Percentiles rank a stretch among this genome's conserved stretches.
Evolutionary conservation across 108 stramenopile species (phyloP).

Genomic region (Cyclotella baltica): DNA sequence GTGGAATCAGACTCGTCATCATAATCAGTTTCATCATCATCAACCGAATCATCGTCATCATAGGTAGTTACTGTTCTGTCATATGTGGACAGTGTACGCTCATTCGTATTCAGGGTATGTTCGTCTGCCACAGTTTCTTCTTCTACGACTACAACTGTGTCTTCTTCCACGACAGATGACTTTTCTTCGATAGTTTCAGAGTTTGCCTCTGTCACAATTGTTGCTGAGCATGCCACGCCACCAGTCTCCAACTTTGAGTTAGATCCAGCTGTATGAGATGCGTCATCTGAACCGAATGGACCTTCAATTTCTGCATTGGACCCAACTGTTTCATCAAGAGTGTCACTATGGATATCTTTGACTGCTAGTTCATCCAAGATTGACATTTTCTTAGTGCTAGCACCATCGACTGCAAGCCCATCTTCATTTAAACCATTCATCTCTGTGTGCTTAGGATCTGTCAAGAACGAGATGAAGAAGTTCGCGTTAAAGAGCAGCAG

Average conservation of each 20-base stretch:
- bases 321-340: neutral
- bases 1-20: neutral
- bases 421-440: neutral
- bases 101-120: conserved; percentile 12
- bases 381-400: neutral
- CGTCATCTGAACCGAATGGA: neutral
- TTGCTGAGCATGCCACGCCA: too few species aligned
- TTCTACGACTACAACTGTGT: neutral
- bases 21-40: neutral
- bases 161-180: conserved; percentile 13
- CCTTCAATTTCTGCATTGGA: neutral
- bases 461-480: too few species aligned
- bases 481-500: too few species aligned
- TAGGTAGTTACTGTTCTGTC: conserved; percentile 6
- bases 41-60: conserved; percentile 2
- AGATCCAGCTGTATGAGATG: neutral
- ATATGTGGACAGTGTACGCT: conserved; percentile 10
- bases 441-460: too few species aligned
- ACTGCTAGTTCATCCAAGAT: neutral
- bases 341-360: neutral
- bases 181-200: too few species aligned
- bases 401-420: neutral
- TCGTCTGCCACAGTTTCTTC: conserved; percentile 17
- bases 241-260: neutral
- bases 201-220: too few species aligned